Evolutionary conservation across 805 yeast genomes (phyloP).

Genomic region (Hanseniaspora singularis): DNA sequence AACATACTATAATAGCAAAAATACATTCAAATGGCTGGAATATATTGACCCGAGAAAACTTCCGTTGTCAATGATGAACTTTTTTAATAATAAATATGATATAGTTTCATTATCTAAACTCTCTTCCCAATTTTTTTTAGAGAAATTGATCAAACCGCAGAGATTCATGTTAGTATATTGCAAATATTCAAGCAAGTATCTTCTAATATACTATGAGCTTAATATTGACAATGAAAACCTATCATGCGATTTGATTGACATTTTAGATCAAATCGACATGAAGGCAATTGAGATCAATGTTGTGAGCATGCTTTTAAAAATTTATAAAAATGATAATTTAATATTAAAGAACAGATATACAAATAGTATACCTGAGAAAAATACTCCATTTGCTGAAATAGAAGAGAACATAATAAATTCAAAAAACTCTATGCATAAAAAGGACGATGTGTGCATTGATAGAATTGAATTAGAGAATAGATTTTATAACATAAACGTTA

Average conservation of each 20-base stretch:
- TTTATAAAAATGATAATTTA: slow-evolving; percentile 1
- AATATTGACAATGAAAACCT: neutral
- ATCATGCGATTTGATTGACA: neutral
- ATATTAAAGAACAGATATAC: neutral
- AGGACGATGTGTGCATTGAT: no score
- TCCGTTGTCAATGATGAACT: neutral
- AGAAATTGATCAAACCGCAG: slow-evolving; percentile 11
- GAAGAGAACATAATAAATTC: no score
- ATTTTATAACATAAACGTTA: neutral
- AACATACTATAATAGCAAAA: neutral
- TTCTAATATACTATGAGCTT: neutral
- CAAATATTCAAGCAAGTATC: slow-evolving; percentile 1
- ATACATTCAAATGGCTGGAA: slow-evolving; percentile 11
- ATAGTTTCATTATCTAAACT: slow-evolving; percentile 10
- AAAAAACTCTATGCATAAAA: no score
- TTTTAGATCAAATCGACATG: slow-evolving; percentile 2
- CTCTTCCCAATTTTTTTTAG: slow-evolving; percentile 14
- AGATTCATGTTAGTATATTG: slow-evolving; percentile 12
- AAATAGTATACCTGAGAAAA: neutral
- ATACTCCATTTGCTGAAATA: no score
- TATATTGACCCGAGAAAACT: slow-evolving; percentile 14
- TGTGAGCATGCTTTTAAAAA: slow-evolving; percentile 3
- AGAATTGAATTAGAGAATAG: neutral
- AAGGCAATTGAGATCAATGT: slow-evolving; percentile 9
- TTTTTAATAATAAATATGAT: neutral